Evolutionary conservation across 2,329 filamentous ascomycete genomes (phyloP), one percentile per base, ranked within the genome.

Genomic region (Cercospora sp.): DNA sequence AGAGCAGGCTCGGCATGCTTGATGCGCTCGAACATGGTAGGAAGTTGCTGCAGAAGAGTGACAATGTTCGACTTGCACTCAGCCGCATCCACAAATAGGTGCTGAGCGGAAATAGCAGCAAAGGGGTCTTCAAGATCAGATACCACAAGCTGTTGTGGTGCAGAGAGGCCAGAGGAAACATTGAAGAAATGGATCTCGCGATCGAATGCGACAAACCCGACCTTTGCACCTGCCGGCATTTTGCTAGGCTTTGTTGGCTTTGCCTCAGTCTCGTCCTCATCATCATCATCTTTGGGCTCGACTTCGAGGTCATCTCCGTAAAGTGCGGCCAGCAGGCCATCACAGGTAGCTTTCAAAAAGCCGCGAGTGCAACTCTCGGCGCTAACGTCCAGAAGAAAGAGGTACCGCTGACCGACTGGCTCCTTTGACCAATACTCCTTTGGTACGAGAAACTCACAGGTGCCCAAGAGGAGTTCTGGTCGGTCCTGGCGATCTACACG

Each of bases 351-450:
- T 81, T 95, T 91, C 28, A 98, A 81, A 77, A 96, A 97, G 0
- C 94, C 94, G 78, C 93, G 93, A 78, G 94, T 96, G 71, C 91
- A 91, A 1, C 94, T 89, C 80, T 97, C 94, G 73, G 96, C 92
- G 4, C 92, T 95, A 49, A 96, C 93, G 79, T 99, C 95, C 66
- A 99, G 91, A 71, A 97, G 80, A 79, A 99, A 99, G 10, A 99
- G 83, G 87, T 91, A 97, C 68, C 90, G 89, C 74, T 98, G 79
- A 26, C 92, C 93, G 13, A 95, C 91, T 0, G 95, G 95, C 78
- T 96, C 91, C 79, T 94, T 95, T 26, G 93, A 94, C 92, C 94
- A 99, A 82, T 99, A 99, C 81, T 99, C 95, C 82, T 97, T 98
- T 16, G 95, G 95, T 13, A 99, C 96, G 69, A 95, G 85, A 78